Evolutionary conservation across 2,329 filamentous ascomycete genomes (phyloP), one percentile per base, ranked within the genome.

Genomic region (Calonectria leucothoes): DNA sequence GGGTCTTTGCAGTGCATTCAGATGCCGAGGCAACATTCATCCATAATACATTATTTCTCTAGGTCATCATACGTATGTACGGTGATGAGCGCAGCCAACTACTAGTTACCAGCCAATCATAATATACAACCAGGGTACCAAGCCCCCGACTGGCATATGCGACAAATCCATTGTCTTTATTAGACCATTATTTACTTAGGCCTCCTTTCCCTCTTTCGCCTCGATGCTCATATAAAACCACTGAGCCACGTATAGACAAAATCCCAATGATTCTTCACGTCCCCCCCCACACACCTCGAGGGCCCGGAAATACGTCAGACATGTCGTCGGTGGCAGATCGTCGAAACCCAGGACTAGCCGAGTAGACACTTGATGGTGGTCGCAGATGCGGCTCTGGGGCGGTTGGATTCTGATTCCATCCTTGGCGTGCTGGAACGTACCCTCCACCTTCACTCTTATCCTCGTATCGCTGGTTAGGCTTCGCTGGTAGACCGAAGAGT

Each of bases 301-400:
- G 23, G 8, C n/a, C 31, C 25, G 29, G 23, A 65, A 31, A 51
- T 25, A 35, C 15, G 51, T 31, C 12, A 17, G 64, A 66, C n/a
- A 29, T 12, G 14, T 48, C 23, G n/a, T 29, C 15, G 4, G 20
- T 6, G 37, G 7, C 25, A 23, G 51, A 57, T 25, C 29, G 25
- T 20, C 66, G 70, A 31, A 72, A 69, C 3, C 57, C 70, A 25
- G 65, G 29, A 27, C 64, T 37, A 17, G 72, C 39, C 23, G 77
- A 80, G 69, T 79, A 80, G 2, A 77, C 15, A 23, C 78, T 80
- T 23, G 78, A 80, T 4, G 73, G n/a, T 25, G 63, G 55, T 4
- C 45, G 45, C 25, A 31, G 15, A n/a, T 23, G 31, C 25, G 27
- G n/a, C 4, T 39, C 33, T 37, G 5, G 12, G 23, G n/a, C n/a